Percentiles rank a stretch among this genome's conserved stretches.
Conservation (phyloP, 2,329 filamentous ascomycete genomes). For the Trichoderma guizhouense region DNA sequence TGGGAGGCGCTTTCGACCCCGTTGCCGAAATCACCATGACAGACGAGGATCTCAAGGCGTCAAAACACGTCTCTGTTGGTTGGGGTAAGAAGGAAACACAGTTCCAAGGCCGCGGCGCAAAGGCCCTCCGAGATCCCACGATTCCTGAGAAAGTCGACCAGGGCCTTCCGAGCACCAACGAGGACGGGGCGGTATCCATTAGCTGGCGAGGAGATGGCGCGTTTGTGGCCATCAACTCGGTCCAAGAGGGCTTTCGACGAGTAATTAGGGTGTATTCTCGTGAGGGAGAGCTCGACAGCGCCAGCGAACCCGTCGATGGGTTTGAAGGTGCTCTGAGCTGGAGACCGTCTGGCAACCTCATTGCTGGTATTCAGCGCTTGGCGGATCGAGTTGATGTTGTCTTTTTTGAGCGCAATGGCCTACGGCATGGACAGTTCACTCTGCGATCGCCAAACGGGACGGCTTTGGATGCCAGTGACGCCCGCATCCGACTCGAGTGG, state of each 20-base stretch:
- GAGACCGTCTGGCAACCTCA: conserved; percentile 85
- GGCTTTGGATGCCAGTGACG: conserved; percentile 45
- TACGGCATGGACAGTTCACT: conserved; percentile 93
- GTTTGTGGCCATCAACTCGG: conserved; percentile 79
- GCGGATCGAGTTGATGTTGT: conserved; percentile 71
- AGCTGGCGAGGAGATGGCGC: conserved; percentile 95
- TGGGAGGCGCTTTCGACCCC: conserved; percentile 88
- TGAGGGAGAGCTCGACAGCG: conserved; percentile 86
- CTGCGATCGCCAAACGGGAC: conserved; percentile 63
- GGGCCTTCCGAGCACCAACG: conserved; percentile 69
- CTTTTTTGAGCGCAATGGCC: conserved; percentile 96
- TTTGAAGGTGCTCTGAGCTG: conserved; percentile 87
- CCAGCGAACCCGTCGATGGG: conserved; percentile 90
- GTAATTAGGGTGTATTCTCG: conserved; percentile 87
- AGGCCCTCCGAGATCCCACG: conserved; percentile 85
- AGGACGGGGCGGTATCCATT: conserved; percentile 69
- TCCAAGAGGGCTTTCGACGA: conserved; percentile 67
- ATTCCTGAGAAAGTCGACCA: conserved; percentile 90
- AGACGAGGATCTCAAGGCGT: conserved; percentile 76
- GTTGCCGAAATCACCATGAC: conserved; percentile 72
- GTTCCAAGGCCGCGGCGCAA: conserved; percentile 87
- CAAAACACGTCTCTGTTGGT: conserved; percentile 90
- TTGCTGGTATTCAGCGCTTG: conserved; percentile 79
- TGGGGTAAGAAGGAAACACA: conserved; percentile 99
- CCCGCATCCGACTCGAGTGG: conserved; percentile 69